phyloP scores from a whole-genome alignment of 2,329 filamentous ascomycete genomes.

The Atkinsonella hypoxylon region DNA sequence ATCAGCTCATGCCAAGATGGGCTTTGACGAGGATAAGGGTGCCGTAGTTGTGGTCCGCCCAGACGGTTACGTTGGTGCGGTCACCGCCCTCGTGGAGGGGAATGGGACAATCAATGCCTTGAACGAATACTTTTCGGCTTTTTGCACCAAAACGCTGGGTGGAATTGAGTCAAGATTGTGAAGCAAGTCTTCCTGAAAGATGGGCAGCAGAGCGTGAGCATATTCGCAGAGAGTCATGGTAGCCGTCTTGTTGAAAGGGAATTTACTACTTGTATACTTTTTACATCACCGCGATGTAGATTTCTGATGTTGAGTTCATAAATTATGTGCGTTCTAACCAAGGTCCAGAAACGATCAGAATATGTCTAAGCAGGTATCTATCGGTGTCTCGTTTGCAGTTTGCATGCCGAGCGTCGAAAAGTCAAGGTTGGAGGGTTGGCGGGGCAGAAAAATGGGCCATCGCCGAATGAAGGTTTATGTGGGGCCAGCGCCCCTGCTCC shows the following conservation, averaged over 20 bases:
- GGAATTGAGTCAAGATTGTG: not conserved
- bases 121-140: slow-evolving; percentile 69
- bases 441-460: not conserved
- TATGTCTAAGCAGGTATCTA: too few relatives aligned
- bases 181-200: not conserved
- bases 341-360: too few relatives aligned
- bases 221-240: too few relatives aligned
- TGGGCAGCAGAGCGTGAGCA: too few relatives aligned
- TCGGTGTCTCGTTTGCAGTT: too few relatives aligned
- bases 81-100: slow-evolving; percentile 62
- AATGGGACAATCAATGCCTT: slow-evolving; percentile 68
- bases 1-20: slow-evolving; percentile 78
- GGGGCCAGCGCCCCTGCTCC: not conserved
- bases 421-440: too few relatives aligned
- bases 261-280: too few relatives aligned
- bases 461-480: not conserved
- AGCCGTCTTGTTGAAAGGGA: too few relatives aligned
- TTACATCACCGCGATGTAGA: too few relatives aligned
- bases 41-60: slow-evolving; percentile 76
- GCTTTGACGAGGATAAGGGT: slow-evolving; percentile 58
- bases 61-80: slow-evolving; percentile 76
- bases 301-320: too few relatives aligned
- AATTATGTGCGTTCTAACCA: too few relatives aligned
- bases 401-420: too few relatives aligned
- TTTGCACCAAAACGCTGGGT: slow-evolving; percentile 46